These are phyloP conservation scores for Aspergillus saccharolyticus DNA, from an alignment of 495 filamentous ascomycete species.

Conservation along the genomic window DNA sequence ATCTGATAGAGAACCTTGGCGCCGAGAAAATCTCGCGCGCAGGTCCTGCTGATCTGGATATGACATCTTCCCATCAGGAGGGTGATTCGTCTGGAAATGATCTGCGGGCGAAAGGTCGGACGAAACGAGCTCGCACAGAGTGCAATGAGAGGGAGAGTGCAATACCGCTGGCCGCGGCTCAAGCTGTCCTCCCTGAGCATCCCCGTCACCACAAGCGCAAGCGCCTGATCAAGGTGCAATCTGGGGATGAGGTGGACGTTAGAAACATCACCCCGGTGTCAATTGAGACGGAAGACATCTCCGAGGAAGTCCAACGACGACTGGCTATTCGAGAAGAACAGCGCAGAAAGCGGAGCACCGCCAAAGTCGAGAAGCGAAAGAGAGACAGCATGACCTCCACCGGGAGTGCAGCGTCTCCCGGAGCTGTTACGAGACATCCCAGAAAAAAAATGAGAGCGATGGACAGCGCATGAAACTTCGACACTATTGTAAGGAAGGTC, in stretches of 20 bases:
- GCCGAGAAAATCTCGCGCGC: background rate
- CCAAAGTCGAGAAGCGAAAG: constrained; percentile 36
- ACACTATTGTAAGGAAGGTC: background rate
- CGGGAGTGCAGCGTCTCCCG: constrained; percentile 22
- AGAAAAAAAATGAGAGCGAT: constrained; percentile 24
- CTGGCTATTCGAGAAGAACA: constrained; percentile 36
- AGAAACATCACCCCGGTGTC: constrained; percentile 20
- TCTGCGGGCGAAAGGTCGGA: background rate
- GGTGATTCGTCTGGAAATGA: background rate
- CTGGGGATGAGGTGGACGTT: constrained; percentile 19
- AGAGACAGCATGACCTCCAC: constrained; percentile 36
- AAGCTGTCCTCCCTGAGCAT: background rate
- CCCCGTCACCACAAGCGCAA: constrained; percentile 20
- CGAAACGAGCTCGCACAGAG: background rate
- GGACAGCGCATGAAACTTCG: background rate
- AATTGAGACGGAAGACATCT: constrained; percentile 45
- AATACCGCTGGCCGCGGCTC: background rate
- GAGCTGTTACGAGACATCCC: constrained; percentile 3
- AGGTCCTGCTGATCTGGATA: background rate
- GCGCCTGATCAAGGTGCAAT: constrained; percentile 14
- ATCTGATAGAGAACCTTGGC: background rate
- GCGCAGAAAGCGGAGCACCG: constrained; percentile 22
- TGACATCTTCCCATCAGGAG: background rate
- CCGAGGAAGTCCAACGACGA: constrained; percentile 39
- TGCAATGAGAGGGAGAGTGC: background rate